Evolutionary conservation across 2,329 filamentous ascomycete species (phyloP), one percentile per base, ranked within the genome.

Genomic region (Kalmusia sp.): DNA sequence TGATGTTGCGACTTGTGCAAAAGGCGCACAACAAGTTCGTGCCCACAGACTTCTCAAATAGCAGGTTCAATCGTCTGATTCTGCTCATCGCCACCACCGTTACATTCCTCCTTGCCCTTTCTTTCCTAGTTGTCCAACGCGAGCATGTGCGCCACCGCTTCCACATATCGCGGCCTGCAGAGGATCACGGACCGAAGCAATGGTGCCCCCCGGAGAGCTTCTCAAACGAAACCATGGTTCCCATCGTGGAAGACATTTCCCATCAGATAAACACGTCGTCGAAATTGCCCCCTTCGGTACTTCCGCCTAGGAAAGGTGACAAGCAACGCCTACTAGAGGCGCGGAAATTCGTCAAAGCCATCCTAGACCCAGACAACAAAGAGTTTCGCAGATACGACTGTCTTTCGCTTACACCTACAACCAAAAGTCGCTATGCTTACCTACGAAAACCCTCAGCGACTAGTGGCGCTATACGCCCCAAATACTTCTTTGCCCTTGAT

Each of bases 401-500:
- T 28, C 27, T 28, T 6, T 28, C 27, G 27, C 27, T 28, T 28
- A 28, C 27, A 12, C 6, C 27, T 28, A 28, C 27, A 12, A 28
- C 27, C 27, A 12, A 28, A 28, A 28, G 27, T 28, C 49, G 50
- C 7, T 52, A 52, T n/a, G 27, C 41, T 7, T 47, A 52, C 50
- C 50, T 52, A 1, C 34, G 27, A 15, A 21, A 19, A 15, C 6
- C 27, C 27, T 58, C 12, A 60, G 63, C 50, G 19, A 31, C 24
- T 6, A 6, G 12, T 11, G 17, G 21, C 8, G 7, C 38, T 6
- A 14, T 33, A n/a, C 44, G 38, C 6, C 59, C 62, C 6, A 55
- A 28, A 39, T 63, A 55, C 28, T 82, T 81, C 64, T 84, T 86
- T 53, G 82, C 82, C 0, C 70, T 86, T 24, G 75, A 86, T 57